Conservation (phyloP, 2,329 filamentous ascomycete genomes). For the Penicillium corylophilum region DNA sequence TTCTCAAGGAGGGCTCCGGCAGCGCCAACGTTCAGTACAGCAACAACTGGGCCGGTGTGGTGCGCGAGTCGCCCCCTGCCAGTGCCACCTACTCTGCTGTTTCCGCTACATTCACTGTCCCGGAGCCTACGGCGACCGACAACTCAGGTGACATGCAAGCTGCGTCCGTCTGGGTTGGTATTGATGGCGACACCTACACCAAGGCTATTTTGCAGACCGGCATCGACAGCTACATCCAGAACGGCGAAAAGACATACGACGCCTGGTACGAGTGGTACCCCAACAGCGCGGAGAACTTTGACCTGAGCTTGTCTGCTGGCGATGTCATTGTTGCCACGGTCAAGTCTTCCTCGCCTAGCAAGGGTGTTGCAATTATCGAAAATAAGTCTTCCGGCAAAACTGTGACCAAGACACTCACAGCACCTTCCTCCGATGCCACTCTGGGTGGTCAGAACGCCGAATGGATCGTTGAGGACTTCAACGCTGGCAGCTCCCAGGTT, state of each 20-base stretch:
- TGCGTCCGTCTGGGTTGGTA: conserved; percentile 60
- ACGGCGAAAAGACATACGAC: conserved; percentile 46
- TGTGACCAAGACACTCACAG: conserved; percentile 53
- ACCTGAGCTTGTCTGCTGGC: conserved; percentile 47
- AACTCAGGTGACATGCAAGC: conserved; percentile 44
- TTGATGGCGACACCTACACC: conserved; percentile 59
- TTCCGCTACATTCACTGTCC: conserved; percentile 52
- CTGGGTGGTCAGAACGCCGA: conserved; percentile 60
- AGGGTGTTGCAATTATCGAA: conserved; percentile 50
- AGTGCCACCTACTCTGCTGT: conserved; percentile 50
- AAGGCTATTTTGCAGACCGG: conserved; percentile 59
- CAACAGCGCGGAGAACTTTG: conserved; percentile 56
- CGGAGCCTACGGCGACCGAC: conserved; percentile 46
- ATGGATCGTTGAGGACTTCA: conserved; percentile 63
- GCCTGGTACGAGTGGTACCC: conserved; percentile 65
- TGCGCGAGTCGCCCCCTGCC: conserved; percentile 45
- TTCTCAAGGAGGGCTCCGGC: conserved; percentile 12
- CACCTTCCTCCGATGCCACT: conserved; percentile 38
- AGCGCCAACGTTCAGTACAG: conserved; percentile 50
- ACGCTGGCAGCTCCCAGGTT: conserved; percentile 40
- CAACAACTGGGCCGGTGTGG: conserved; percentile 61
- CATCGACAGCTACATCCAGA: conserved; percentile 55
- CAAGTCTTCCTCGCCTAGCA: conserved; percentile 39
- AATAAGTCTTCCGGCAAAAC: conserved; percentile 55
- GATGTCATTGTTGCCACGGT: conserved; percentile 46